Evolutionary conservation across 129 eudicot genomes (phyloP).

Genomic region (Centella asiatica): DNA sequence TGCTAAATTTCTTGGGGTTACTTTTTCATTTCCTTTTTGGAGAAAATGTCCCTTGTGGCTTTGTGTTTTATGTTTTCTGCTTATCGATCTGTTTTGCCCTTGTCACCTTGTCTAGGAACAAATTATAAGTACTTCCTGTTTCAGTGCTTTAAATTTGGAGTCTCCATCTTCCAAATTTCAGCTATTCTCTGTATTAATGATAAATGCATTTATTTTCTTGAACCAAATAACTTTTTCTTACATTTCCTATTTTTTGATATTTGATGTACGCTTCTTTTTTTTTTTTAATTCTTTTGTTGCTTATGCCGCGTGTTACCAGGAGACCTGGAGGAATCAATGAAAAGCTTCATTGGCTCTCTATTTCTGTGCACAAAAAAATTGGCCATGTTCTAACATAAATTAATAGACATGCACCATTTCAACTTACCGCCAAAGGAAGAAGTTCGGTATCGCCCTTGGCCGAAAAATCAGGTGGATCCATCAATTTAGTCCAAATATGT

Average conservation of each 20-base stretch:
- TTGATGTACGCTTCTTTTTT: constrained; percentile 1
- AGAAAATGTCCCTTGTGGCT: no score
- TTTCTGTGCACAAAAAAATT: constrained; percentile 50
- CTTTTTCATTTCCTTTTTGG: background rate
- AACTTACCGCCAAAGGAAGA: constrained; percentile 15
- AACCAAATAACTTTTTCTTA: no score
- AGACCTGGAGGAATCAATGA: constrained; percentile 66
- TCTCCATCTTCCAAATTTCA: background rate
- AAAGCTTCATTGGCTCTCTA: constrained; percentile 57
- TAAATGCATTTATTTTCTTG: no score
- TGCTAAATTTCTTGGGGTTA: background rate
- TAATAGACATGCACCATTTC: constrained; percentile 18
- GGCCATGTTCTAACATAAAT: constrained; percentile 23
- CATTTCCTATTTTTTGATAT: background rate
- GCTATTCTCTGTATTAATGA: no score
- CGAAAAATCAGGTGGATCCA: constrained; percentile 17
- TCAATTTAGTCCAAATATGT: background rate
- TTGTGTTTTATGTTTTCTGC: background rate
- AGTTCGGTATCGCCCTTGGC: constrained; percentile 15
- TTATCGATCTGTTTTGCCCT: no score
- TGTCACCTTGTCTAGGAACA: background rate
- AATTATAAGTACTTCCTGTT: no score
- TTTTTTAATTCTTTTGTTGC: no score
- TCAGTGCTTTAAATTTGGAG: background rate
- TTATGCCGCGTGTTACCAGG: constrained; percentile 58